Percentiles rank a stretch among this genome's conserved stretches.
These are phyloP conservation scores for Lentinula raphanica DNA, from an alignment of 768 basidiomycete genomes.

Conservation along the genomic window DNA sequence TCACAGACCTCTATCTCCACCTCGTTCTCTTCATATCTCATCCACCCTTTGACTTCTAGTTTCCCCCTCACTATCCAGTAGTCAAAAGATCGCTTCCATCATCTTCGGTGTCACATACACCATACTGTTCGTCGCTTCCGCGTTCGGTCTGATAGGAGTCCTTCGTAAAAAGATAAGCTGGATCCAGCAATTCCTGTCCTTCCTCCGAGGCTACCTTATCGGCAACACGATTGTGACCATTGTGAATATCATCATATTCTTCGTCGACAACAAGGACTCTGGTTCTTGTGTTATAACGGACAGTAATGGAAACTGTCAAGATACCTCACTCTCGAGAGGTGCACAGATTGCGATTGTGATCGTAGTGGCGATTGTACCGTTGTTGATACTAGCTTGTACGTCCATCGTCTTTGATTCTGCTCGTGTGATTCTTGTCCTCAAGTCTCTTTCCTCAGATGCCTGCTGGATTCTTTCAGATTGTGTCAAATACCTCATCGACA, in stretches of 20 bases:
- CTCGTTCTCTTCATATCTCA: no score
- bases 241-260: conserved; percentile 3
- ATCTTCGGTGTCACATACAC: neutral
- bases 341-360: neutral
- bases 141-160: neutral
- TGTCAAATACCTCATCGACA: conserved; percentile 3
- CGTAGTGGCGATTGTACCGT: neutral
- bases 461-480: conserved; percentile 7
- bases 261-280: neutral
- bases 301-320: neutral
- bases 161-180: neutral
- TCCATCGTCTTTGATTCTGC: neutral
- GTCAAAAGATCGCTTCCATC: neutral
- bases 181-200: neutral
- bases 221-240: neutral
- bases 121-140: neutral
- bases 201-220: neutral
- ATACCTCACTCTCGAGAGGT: neutral
- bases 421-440: neutral
- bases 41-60: no score
- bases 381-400: conserved; percentile 3
- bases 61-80: neutral
- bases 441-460: neutral
- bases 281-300: neutral
- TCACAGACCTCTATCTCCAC: no score